A percentile compares a stretch with the other conserved stretches of the same genome.
These are phyloP conservation scores for Thermoascus crustaceus DNA, from an alignment of 2,329 filamentous ascomycete species.

Conservation along the genomic window DNA sequence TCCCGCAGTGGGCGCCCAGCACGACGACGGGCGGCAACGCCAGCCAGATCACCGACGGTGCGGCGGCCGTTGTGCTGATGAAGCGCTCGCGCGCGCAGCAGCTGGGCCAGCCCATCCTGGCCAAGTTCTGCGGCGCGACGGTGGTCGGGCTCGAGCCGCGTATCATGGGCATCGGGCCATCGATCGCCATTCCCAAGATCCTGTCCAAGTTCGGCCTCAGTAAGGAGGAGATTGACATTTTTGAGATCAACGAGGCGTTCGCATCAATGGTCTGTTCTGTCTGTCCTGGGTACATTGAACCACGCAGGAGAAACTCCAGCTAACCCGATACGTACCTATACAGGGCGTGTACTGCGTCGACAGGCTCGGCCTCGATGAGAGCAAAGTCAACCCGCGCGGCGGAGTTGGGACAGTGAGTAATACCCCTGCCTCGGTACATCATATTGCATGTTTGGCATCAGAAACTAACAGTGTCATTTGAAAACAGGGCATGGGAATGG, in stretches of 20 bases:
- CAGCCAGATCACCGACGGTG: slow-evolving; percentile 84
- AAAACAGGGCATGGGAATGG: slow-evolving; percentile 59
- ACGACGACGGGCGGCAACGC: slow-evolving; percentile 90
- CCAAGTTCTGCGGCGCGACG: slow-evolving; percentile 78
- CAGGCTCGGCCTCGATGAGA: slow-evolving; percentile 66
- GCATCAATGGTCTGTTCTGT: slow-evolving; percentile 47
- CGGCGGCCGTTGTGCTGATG: slow-evolving; percentile 87
- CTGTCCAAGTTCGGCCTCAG: slow-evolving; percentile 71
- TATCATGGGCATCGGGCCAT: slow-evolving; percentile 88
- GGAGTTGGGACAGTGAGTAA: slow-evolving; percentile 76
- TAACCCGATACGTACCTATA: slow-evolving; percentile 24
- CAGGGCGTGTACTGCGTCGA: slow-evolving; percentile 86
- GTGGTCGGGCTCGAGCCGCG: slow-evolving; percentile 79
- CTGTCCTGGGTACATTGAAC: not conserved
- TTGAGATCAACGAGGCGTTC: slow-evolving; percentile 74
- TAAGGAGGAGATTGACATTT: slow-evolving; percentile 32
- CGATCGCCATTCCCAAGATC: slow-evolving; percentile 84
- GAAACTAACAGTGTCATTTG: not conserved
- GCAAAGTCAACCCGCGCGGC: slow-evolving; percentile 92
- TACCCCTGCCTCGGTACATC: not conserved
- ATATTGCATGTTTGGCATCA: not conserved
- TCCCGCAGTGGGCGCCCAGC: slow-evolving; percentile 66
- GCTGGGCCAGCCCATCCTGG: slow-evolving; percentile 75
- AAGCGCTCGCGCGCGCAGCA: slow-evolving; percentile 75
- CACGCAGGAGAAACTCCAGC: not conserved